Conservation (phyloP, 495 filamentous ascomycete genomes). For the Bryoglossum gracile region DNA sequence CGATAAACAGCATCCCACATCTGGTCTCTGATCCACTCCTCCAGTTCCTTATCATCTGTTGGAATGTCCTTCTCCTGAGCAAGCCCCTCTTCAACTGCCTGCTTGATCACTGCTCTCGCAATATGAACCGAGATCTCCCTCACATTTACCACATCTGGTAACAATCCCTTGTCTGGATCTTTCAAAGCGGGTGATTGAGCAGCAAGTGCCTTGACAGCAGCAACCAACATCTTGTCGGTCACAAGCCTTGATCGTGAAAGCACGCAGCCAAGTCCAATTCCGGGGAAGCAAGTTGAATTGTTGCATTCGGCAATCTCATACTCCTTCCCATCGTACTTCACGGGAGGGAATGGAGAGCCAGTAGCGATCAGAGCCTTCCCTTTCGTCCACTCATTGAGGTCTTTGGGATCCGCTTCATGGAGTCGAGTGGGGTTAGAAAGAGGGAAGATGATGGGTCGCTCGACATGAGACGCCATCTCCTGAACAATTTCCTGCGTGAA, state of each 20-base stretch:
- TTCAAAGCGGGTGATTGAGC: slow-evolving; percentile 59
- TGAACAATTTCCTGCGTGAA: slow-evolving; percentile 69
- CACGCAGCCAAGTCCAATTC: slow-evolving; percentile 75
- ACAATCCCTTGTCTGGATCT: slow-evolving; percentile 45
- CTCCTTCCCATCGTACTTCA: slow-evolving; percentile 55
- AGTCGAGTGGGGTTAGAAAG: slow-evolving; percentile 81
- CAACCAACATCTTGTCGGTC: slow-evolving; percentile 75
- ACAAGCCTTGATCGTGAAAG: slow-evolving; percentile 55
- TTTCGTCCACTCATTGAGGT: slow-evolving; percentile 70
- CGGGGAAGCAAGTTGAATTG: slow-evolving; percentile 81
- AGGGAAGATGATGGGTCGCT: slow-evolving; percentile 74
- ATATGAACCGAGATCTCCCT: slow-evolving; percentile 71
- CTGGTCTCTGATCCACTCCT: slow-evolving; percentile 78
- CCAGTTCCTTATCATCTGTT: slow-evolving; percentile 47
- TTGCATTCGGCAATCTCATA: slow-evolving; percentile 83
- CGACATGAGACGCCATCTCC: slow-evolving; percentile 73
- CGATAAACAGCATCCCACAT: slow-evolving; percentile 84
- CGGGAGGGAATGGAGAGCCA: slow-evolving; percentile 75
- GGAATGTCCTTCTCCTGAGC: slow-evolving; percentile 56
- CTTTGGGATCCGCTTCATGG: slow-evolving; percentile 75
- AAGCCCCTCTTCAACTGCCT: slow-evolving; percentile 61
- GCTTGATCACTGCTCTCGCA: slow-evolving; percentile 69
- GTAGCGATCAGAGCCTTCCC: slow-evolving; percentile 78
- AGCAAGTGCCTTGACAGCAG: slow-evolving; percentile 67
- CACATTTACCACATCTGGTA: slow-evolving; percentile 73